Conservation (phyloP, 1,284 basidiomycete species). For the Microbotryum scabiosae region DNA sequence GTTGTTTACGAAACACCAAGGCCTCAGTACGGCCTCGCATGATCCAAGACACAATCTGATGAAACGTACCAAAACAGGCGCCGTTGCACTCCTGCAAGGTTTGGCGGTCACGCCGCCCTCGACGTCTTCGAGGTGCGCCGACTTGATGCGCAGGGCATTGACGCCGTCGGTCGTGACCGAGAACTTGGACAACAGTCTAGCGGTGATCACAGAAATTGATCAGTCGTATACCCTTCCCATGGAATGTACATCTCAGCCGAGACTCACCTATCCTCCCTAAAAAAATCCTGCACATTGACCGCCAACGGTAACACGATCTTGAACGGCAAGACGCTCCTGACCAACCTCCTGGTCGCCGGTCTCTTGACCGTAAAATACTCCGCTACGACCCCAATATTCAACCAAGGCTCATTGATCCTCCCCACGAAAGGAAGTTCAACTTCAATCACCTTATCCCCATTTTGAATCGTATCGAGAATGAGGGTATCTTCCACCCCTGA, state of each 20-base stretch:
- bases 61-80: slow-evolving; percentile 11
- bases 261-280: slow-evolving; percentile 59
- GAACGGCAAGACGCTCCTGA: slow-evolving; percentile 51
- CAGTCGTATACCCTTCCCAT: no score
- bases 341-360: slow-evolving; percentile 48
- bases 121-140: slow-evolving; percentile 48
- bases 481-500: background rate
- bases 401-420: background rate
- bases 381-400: slow-evolving; percentile 42
- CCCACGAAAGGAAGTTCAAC: slow-evolving; percentile 12
- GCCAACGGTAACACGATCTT: slow-evolving; percentile 61
- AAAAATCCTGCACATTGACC: slow-evolving; percentile 78
- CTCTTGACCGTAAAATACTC: slow-evolving; percentile 56
- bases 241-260: no score
- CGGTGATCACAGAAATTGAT: no score
- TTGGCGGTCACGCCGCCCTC: slow-evolving; percentile 3
- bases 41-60: slow-evolving; percentile 34
- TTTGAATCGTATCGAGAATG: slow-evolving; percentile 1
- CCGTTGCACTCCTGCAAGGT: slow-evolving; percentile 6
- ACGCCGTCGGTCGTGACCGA: slow-evolving; percentile 63
- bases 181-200: slow-evolving; percentile 72
- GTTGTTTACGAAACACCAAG: background rate
- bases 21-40: background rate
- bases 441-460: slow-evolving; percentile 4
- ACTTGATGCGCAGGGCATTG: slow-evolving; percentile 59